A percentile compares a stretch with the other conserved stretches of the same genome.
Conservation (phyloP, 192 early-diverging fungal genomes). For the Nowakowskiella sp. region DNA sequence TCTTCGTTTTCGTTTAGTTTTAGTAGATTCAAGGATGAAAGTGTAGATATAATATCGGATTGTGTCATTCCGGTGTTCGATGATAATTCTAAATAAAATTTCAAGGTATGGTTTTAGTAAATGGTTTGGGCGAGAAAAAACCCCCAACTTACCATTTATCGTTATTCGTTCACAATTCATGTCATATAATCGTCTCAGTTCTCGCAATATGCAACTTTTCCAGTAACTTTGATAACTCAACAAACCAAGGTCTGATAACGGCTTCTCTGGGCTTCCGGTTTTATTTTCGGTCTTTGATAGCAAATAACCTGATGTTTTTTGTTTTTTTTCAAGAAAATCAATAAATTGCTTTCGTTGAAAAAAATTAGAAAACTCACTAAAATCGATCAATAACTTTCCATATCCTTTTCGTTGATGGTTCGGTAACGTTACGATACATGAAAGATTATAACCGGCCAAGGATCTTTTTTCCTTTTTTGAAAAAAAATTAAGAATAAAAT, state of each 20-base stretch:
- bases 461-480: conserved; percentile 76
- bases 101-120: not conserved
- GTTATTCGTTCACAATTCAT: conserved; percentile 1
- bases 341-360: not conserved
- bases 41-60: conserved; percentile 35
- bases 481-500: conserved; percentile 4
- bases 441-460: conserved; percentile 81
- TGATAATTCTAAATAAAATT: conserved; percentile 16
- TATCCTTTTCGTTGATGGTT: conserved; percentile 88
- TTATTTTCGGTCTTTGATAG: conserved; percentile 67
- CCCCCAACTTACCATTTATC: conserved; percentile 12
- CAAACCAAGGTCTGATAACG: conserved; percentile 78
- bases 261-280: conserved; percentile 85
- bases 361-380: conserved; percentile 60
- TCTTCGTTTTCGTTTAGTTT: conserved; percentile 29
- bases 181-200: conserved; percentile 3
- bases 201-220: conserved; percentile 37
- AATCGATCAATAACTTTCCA: conserved; percentile 84
- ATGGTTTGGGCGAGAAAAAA: not conserved
- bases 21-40: conserved; percentile 32
- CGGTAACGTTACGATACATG: conserved; percentile 88
- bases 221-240: conserved; percentile 82
- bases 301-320: conserved; percentile 59
- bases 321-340: not conserved
- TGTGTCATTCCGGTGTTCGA: conserved; percentile 34